These are phyloP conservation scores for Cucumis sativus DNA, from an alignment of 306 rosid genomes.

Conservation along the genomic window DNA sequence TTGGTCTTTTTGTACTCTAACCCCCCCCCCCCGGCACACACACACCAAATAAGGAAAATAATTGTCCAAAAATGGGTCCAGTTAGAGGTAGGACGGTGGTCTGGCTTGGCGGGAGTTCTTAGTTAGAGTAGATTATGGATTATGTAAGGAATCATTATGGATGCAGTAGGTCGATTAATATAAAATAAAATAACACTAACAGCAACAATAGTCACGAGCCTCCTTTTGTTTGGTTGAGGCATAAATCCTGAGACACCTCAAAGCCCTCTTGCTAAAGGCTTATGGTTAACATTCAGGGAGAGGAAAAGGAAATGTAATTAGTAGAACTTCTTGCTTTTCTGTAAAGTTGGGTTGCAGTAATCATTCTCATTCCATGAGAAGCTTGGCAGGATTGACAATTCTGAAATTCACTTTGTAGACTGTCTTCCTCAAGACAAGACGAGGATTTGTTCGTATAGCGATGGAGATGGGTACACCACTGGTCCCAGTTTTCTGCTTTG, in stretches of 20 bases:
- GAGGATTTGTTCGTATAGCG: constrained; percentile 83
- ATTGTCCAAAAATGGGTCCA: too few relatives aligned
- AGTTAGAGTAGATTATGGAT: too few relatives aligned
- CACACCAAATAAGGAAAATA: too few relatives aligned
- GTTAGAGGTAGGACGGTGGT: too few relatives aligned
- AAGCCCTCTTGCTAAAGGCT: neutral
- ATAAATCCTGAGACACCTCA: neutral
- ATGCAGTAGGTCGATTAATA: too few relatives aligned
- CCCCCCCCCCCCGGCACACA: too few relatives aligned
- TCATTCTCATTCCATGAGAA: neutral
- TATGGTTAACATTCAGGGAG: neutral
- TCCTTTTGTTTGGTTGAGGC: neutral
- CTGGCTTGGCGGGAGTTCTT: too few relatives aligned
- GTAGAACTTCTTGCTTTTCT: neutral
- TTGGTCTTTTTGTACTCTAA: too few relatives aligned
- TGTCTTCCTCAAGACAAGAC: constrained; percentile 63
- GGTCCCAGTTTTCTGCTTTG: constrained; percentile 92
- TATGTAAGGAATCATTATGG: too few relatives aligned
- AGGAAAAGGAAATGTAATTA: neutral
- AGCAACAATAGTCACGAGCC: neutral
- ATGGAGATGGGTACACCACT: constrained; percentile 66
- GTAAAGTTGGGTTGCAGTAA: neutral
- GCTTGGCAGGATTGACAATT: neutral
- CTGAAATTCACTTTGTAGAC: constrained; percentile 24
- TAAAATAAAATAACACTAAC: too few relatives aligned